Percentiles rank a stretch among this genome's conserved stretches.
phyloP scores from a whole-genome alignment of 2,329 filamentous ascomycete species.

The Colletotrichum sublineola region DNA sequence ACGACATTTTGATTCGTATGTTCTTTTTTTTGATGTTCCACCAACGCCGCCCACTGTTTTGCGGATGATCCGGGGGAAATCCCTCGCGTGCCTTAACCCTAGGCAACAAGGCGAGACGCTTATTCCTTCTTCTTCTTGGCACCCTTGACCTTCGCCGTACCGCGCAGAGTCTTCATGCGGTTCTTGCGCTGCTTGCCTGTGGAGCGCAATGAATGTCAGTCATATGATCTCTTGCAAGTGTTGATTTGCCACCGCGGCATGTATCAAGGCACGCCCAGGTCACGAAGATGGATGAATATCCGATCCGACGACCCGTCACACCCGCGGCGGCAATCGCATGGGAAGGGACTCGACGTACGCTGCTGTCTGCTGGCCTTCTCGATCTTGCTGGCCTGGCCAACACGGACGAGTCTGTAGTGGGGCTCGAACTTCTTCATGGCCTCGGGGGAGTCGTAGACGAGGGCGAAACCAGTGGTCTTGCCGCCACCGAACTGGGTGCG shows the following conservation, averaged over 20 bases:
- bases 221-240: neutral
- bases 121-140: conserved; percentile 95
- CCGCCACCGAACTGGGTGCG: conserved; percentile 99
- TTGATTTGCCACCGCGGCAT: conserved; percentile 43
- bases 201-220: conserved; percentile 46
- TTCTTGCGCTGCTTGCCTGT: conserved; percentile 99
- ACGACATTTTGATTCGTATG: conserved; percentile 38
- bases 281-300: conserved; percentile 5
- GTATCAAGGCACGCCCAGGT: conserved; percentile 40
- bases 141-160: conserved; percentile 98
- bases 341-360: conserved; percentile 77
- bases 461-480: conserved; percentile 99
- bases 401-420: conserved; percentile 94
- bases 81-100: conserved; percentile 40
- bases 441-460: conserved; percentile 98
- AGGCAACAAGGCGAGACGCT: conserved; percentile 57
- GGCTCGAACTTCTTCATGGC: conserved; percentile 99
- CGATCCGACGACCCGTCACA: neutral
- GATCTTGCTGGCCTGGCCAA: conserved; percentile 92
- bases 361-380: conserved; percentile 99
- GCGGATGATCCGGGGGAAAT: conserved; percentile 42
- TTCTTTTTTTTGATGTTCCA: conserved; percentile 43
- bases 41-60: conserved; percentile 41
- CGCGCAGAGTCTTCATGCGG: conserved; percentile 97
- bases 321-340: neutral